phyloP scores from a whole-genome alignment of 441 rosid genomes.

The Gossypium aridum region DNA sequence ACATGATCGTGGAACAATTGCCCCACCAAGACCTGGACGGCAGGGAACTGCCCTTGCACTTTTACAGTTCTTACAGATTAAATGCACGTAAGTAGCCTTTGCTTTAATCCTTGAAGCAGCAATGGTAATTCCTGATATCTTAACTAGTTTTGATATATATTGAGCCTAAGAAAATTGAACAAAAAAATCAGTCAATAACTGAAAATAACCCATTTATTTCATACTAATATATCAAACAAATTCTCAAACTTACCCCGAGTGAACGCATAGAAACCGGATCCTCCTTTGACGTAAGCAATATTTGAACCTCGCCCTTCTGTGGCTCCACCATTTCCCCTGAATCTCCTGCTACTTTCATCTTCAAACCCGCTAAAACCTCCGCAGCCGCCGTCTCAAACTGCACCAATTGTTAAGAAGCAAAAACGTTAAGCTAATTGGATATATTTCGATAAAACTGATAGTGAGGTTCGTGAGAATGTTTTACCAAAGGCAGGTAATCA shows the following conservation, averaged over 20 bases:
- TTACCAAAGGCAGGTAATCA: constrained; percentile 73
- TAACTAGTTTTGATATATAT: constrained; percentile 78
- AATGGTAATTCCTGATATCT: constrained; percentile 86
- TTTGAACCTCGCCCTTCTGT: constrained; percentile 54
- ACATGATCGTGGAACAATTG: constrained; percentile 90
- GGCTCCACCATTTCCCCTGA: constrained; percentile 88
- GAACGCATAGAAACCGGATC: constrained; percentile 75
- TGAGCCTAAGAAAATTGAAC: constrained; percentile 45
- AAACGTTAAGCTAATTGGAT: neutral
- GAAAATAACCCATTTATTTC: neutral
- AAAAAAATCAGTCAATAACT: neutral
- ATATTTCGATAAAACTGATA: neutral
- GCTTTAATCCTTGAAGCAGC: constrained; percentile 97
- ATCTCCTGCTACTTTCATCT: constrained; percentile 67
- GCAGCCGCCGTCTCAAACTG: constrained; percentile 91
- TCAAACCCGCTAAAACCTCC: constrained; percentile 74
- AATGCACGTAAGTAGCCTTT: constrained; percentile 78
- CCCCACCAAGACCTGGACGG: constrained; percentile 98
- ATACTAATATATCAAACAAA: constrained; percentile 1
- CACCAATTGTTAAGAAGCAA: neutral
- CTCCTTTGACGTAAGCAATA: constrained; percentile 75
- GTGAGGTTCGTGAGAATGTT: neutral
- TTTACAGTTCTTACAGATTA: constrained; percentile 87
- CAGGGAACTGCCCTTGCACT: constrained; percentile 69
- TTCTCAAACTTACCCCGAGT: constrained; percentile 52